Evolutionary conservation across 768 basidiomycete genomes (phyloP).

Genomic region (Mycena indigotica): DNA sequence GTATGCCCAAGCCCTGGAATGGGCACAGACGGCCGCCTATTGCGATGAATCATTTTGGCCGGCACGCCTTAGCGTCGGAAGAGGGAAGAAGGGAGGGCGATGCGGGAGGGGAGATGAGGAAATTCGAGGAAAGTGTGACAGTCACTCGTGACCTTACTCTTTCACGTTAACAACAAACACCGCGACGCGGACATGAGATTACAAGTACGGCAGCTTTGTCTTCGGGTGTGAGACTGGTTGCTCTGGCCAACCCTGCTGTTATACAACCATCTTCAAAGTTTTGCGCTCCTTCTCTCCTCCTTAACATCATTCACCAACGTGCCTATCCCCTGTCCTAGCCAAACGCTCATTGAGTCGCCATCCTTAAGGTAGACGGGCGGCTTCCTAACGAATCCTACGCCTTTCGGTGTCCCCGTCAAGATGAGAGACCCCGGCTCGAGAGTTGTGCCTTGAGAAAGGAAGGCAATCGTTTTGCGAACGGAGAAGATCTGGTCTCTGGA

Average conservation of each 20-base stretch:
- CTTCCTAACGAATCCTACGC: constrained; percentile 77
- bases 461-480: constrained; percentile 74
- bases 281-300: constrained; percentile 56
- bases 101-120: no score
- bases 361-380: constrained; percentile 71
- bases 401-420: constrained; percentile 80
- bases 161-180: no score
- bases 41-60: constrained; percentile 14
- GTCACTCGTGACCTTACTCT: no score
- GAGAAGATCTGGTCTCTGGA: constrained; percentile 79
- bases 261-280: constrained; percentile 48
- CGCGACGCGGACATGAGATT: no score
- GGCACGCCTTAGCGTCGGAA: no score
- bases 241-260: no score
- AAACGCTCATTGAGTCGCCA: constrained; percentile 71
- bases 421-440: constrained; percentile 81
- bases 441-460: constrained; percentile 83
- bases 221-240: no score
- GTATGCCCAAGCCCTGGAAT: constrained; percentile 1
- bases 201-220: no score
- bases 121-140: no score
- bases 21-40: constrained; percentile 19
- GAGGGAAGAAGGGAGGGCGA: no score
- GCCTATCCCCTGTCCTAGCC: constrained; percentile 74
- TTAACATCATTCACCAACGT: constrained; percentile 74